Evolutionary conservation across 2,329 filamentous ascomycete species (phyloP).

Genomic region (Tolypocladium ophioglossoides): DNA sequence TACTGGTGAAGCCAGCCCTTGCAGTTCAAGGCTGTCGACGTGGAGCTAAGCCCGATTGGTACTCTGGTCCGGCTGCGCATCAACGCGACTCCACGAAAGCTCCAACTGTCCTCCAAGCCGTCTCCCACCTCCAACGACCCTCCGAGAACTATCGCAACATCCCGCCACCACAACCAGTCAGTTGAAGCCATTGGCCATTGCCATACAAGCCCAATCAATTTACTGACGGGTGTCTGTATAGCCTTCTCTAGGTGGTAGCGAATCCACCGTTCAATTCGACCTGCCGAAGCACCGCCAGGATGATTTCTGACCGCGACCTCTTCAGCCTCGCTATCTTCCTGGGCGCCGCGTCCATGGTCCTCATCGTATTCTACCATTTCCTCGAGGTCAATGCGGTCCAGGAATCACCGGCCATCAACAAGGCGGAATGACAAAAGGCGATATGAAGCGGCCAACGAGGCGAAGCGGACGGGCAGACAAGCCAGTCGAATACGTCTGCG

Average conservation of each 20-base stretch:
- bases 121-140: not conserved
- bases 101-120: conserved; percentile 9
- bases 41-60: not conserved
- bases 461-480: not conserved
- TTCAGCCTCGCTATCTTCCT: conserved; percentile 91
- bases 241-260: not conserved
- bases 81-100: conserved; percentile 3
- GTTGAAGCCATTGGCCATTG: not conserved
- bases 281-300: conserved; percentile 34
- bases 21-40: too few relatives aligned
- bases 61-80: not conserved
- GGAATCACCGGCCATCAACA: conserved; percentile 5
- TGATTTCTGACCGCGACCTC: conserved; percentile 91
- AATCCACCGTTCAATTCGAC: not conserved
- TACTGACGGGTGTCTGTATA: not conserved
- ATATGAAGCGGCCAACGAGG: not conserved
- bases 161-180: not conserved
- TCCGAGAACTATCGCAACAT: not conserved
- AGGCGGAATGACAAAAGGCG: not conserved
- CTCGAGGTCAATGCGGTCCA: conserved; percentile 72
- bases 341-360: conserved; percentile 76
- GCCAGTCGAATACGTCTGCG: not conserved
- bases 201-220: not conserved
- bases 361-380: conserved; percentile 94
- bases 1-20: not conserved